Conservation (phyloP, 2,329 filamentous ascomycete species). For the Claviceps africana region DNA sequence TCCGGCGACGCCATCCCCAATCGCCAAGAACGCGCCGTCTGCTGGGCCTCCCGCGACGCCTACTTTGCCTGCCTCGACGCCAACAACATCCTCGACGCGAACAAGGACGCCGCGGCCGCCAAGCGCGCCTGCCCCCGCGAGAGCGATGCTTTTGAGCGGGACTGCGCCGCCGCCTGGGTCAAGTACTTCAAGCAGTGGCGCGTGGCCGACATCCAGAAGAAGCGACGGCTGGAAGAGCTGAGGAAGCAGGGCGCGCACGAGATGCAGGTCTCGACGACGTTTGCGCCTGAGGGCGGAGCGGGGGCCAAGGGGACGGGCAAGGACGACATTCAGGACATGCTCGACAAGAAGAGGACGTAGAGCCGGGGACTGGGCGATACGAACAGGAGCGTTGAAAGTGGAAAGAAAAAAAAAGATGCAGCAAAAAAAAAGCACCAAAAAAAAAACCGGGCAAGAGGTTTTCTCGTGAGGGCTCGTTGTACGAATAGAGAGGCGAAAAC, state of each 20-base stretch:
- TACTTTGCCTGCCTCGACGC: constrained; percentile 84
- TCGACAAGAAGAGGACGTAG: constrained; percentile 22
- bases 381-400: too few species aligned
- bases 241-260: constrained; percentile 56
- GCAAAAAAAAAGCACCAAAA: background rate
- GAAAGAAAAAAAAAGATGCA: background rate
- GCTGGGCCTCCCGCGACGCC: constrained; percentile 78
- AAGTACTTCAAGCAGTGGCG: constrained; percentile 97
- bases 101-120: constrained; percentile 27
- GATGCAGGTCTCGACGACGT: constrained; percentile 31
- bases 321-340: constrained; percentile 25
- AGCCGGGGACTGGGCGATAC: too few species aligned
- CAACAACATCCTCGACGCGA: constrained; percentile 61
- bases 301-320: constrained; percentile 18
- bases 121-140: constrained; percentile 26
- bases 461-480: background rate
- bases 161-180: constrained; percentile 87
- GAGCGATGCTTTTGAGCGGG: constrained; percentile 54
- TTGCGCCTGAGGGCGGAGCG: constrained; percentile 21
- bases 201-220: constrained; percentile 82
- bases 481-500: background rate
- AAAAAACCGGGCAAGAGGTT: background rate
- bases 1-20: constrained; percentile 59
- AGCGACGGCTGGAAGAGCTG: constrained; percentile 62
- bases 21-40: constrained; percentile 63